Evolutionary conservation across 2,329 filamentous ascomycete species (phyloP).

Genomic region (Aspergillus caelatus): DNA sequence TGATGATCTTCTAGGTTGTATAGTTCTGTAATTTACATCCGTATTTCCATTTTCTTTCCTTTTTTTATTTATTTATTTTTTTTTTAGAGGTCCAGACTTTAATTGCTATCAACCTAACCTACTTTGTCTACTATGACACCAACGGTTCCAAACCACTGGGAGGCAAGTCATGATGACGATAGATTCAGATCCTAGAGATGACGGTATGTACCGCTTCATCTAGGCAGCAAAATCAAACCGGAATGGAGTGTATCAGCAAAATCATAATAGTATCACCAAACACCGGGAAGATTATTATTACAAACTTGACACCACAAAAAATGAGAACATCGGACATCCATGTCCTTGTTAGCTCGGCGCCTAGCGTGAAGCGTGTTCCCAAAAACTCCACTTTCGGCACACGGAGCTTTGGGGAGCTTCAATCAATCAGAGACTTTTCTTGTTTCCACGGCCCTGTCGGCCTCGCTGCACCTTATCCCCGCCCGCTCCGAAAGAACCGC

Average conservation of each 20-base stretch:
- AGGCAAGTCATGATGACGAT: slow-evolving; percentile 21
- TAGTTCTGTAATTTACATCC: background rate
- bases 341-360: slow-evolving; percentile 2
- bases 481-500: slow-evolving; percentile 28
- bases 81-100: background rate
- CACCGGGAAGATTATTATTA: background rate
- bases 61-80: background rate
- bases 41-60: background rate
- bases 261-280: background rate
- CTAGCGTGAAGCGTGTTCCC: slow-evolving; percentile 8
- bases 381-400: slow-evolving; percentile 19
- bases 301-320: background rate
- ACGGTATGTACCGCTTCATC: background rate
- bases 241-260: background rate
- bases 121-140: slow-evolving; percentile 1
- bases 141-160: slow-evolving; percentile 3
- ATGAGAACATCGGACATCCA: background rate
- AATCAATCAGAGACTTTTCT: slow-evolving; percentile 5
- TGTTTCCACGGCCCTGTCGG: slow-evolving; percentile 34
- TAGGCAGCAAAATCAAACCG: background rate
- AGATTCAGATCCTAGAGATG: background rate
- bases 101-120: background rate
- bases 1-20: background rate
- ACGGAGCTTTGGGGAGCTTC: slow-evolving; percentile 21
- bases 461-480: slow-evolving; percentile 31